Evolutionary conservation across 257 asterid genomes (phyloP).

Genomic region (Nemophila menziesii): DNA sequence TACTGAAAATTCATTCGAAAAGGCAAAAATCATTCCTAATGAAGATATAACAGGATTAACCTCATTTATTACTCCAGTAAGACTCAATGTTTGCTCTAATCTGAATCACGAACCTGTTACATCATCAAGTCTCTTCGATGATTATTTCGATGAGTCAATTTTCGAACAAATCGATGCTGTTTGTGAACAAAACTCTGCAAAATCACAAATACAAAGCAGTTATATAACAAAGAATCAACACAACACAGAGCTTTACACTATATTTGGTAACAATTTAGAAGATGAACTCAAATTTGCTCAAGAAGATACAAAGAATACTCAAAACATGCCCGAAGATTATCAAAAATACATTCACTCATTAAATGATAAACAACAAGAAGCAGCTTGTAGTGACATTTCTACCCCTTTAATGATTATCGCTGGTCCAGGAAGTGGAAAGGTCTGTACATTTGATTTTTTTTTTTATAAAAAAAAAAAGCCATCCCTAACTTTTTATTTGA

Average conservation of each 20-base stretch:
- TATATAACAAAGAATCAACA: slow-evolving; percentile 16
- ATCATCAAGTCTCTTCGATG: slow-evolving; percentile 21
- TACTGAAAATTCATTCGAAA: slow-evolving; percentile 13
- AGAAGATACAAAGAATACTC: slow-evolving; percentile 16
- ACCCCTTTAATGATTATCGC: slow-evolving; percentile 85
- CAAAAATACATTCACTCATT: slow-evolving; percentile 51
- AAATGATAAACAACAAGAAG: slow-evolving; percentile 85
- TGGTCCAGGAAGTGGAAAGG: slow-evolving; percentile 99
- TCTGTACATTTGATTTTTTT: slow-evolving; percentile 22
- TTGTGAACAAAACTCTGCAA: slow-evolving; percentile 41
- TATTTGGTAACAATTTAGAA: slow-evolving; percentile 19
- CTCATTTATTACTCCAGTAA: slow-evolving; percentile 26
- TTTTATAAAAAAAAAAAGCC: slow-evolving; percentile 8
- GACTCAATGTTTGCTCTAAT: slow-evolving; percentile 21
- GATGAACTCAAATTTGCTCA: slow-evolving; percentile 18
- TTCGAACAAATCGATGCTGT: slow-evolving; percentile 69
- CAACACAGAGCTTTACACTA: slow-evolving; percentile 22
- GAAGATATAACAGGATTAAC: slow-evolving; percentile 15
- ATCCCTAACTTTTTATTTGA: slow-evolving; percentile 17
- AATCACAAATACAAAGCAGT: slow-evolving; percentile 22
- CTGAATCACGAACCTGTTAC: slow-evolving; percentile 14
- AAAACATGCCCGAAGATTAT: slow-evolving; percentile 73
- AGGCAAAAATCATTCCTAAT: slow-evolving; percentile 8
- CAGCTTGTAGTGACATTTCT: slow-evolving; percentile 83
- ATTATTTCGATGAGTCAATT: slow-evolving; percentile 68